Evolutionary conservation across 1,139 yeast genomes (phyloP), one percentile per base, ranked within the genome.

Genomic region (Hemisphaericaspora xylofermentans): DNA sequence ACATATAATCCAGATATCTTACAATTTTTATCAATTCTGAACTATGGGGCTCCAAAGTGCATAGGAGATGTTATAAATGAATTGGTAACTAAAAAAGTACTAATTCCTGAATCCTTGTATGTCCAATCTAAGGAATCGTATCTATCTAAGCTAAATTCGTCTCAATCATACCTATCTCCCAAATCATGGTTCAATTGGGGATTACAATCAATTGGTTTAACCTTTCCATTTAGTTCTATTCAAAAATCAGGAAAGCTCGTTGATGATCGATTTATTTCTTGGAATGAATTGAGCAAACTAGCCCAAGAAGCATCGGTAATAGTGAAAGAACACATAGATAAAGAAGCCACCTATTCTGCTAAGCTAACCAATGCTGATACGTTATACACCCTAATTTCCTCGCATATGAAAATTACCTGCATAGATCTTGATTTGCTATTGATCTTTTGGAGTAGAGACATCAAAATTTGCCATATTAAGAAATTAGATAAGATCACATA

Each of bases 11-110:
- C 67, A 2, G 51, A 47, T 14, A 44, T 67, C 29, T 30, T 43
- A 1, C 51, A 49, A 14, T 38, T 43, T 8, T 50, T 69, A 32
- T 46, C 57, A 8, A 39, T 66, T 5, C 62, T 68, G 1, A 47
- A 52, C 0, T 57, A 61, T 40, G 74, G 74, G 0, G 46, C 49
- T 21, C 75, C 75, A 0, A 44, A 51, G 32, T 45, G 61, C 17
- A 30, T 69, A 25, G 55, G 51, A 0, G 33, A 44, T 6, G 53
- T 65, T 0, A 39, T 68, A 8, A 42, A 56, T 13, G 72, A 66
- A 38, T 49, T 68, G 33, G 58, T 63, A 8, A 35, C 32, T 5
- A 37, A 48, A 15, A 52, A 54, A 36, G 41, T 45, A 2, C 41
- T 66, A 8, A 46, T 68, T 0, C 69, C 71, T 0, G 50, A 48